Conservation (phyloP, 1,284 basidiomycete genomes). For the Thelephora terrestris region DNA sequence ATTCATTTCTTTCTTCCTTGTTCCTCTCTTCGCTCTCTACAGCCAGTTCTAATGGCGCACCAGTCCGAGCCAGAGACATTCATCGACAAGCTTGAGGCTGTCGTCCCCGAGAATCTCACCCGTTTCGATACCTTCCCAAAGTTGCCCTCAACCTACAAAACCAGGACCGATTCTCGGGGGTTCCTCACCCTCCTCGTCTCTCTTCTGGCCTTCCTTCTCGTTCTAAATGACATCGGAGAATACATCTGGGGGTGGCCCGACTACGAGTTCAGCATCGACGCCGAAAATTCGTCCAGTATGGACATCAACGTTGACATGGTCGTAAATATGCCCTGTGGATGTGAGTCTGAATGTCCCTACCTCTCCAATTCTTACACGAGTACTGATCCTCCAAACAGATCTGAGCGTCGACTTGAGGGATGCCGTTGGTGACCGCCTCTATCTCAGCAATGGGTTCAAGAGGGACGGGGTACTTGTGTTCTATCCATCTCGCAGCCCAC, state of each 20-base stretch:
- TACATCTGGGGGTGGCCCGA: conserved; percentile 89
- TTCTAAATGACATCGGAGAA: conserved; percentile 83
- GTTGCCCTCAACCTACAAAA: conserved; percentile 80
- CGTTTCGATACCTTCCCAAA: conserved; percentile 85
- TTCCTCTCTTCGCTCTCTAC: not conserved
- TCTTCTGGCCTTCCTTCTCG: conserved; percentile 60
- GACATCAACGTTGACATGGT: conserved; percentile 85
- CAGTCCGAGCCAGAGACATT: conserved; percentile 23
- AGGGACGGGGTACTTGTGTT: conserved; percentile 68
- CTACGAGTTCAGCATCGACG: conserved; percentile 79
- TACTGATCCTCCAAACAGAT: conserved; percentile 31
- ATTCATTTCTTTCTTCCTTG: not conserved
- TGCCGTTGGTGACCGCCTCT: conserved; percentile 84
- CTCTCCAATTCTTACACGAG: not conserved
- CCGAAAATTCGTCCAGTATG: conserved; percentile 49
- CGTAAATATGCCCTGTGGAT: conserved; percentile 86
- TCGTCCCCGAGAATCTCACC: conserved; percentile 41
- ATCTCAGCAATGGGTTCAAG: conserved; percentile 74
- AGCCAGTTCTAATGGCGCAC: conserved; percentile 6
- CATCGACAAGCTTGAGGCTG: conserved; percentile 46
- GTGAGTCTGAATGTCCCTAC: conserved; percentile 38
- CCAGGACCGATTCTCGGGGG: conserved; percentile 79
- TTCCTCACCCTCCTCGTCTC: conserved; percentile 78
- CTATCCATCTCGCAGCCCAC: not conserved
- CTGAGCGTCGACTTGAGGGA: conserved; percentile 88